A percentile compares a stretch with the other conserved stretches of the same genome.
Evolutionary conservation across 2,329 filamentous ascomycete species (phyloP).

Genomic region (Remersonia thermophila): DNA sequence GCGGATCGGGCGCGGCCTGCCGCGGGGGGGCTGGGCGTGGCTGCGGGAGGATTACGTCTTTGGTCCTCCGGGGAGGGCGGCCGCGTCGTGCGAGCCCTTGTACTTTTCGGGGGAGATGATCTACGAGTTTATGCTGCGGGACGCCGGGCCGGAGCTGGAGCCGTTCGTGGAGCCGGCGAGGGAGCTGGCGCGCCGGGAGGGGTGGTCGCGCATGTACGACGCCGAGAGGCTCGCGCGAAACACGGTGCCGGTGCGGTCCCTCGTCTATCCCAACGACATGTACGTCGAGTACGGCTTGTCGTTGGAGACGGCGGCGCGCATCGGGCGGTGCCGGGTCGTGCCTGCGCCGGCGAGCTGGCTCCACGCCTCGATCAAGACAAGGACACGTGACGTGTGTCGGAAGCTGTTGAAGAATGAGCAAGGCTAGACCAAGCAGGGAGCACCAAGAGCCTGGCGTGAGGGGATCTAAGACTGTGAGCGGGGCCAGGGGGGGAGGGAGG

Average conservation of each 20-base stretch:
- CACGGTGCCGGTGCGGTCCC: constrained; percentile 54
- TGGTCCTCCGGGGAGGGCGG: constrained; percentile 22
- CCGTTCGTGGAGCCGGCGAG: constrained; percentile 45
- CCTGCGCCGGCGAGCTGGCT: background rate
- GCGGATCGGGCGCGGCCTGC: constrained; percentile 28
- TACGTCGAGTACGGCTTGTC: constrained; percentile 56
- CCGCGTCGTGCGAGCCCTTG: constrained; percentile 26
- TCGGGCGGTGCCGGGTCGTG: constrained; percentile 1
- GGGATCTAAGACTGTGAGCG: no score
- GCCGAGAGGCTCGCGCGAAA: constrained; percentile 45
- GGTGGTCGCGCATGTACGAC: constrained; percentile 56
- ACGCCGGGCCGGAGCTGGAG: constrained; percentile 37
- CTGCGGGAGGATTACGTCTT: constrained; percentile 19
- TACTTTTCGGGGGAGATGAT: constrained; percentile 65
- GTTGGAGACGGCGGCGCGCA: constrained; percentile 39
- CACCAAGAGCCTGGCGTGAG: background rate
- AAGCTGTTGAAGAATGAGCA: constrained; percentile 4
- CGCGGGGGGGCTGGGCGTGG: constrained; percentile 19
- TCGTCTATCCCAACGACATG: constrained; percentile 59
- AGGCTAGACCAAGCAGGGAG: background rate
- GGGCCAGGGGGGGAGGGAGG: no score
- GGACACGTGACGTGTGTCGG: constrained; percentile 1
- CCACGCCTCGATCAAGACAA: constrained; percentile 9
- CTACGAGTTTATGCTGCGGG: constrained; percentile 52
- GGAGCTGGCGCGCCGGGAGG: constrained; percentile 39